Conservation (phyloP, 1,284 basidiomycete species). For the Ceratobasidium theobromae region DNA sequence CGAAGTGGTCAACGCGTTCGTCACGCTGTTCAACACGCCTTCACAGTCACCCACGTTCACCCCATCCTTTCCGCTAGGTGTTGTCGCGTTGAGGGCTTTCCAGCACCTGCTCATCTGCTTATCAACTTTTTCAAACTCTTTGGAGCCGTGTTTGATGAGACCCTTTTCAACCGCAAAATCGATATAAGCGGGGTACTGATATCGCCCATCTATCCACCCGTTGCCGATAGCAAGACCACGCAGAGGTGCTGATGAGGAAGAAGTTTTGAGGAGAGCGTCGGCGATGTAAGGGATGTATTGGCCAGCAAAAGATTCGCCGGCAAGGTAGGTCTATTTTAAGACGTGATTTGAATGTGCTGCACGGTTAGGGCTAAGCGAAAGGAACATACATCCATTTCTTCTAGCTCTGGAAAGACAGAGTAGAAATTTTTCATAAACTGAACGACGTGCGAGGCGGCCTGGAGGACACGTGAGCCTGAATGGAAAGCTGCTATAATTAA, state of each 20-base stretch:
- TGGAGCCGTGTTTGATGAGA: conserved; percentile 70
- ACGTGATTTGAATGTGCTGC: conserved; percentile 26
- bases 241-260: conserved; percentile 55
- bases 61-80: conserved; percentile 46
- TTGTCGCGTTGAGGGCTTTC: conserved; percentile 52
- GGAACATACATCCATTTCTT: conserved; percentile 73
- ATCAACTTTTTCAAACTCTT: conserved; percentile 68
- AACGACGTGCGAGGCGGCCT: conserved; percentile 80
- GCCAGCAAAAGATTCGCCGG: conserved; percentile 96
- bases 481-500: conserved; percentile 15
- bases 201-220: conserved; percentile 91
- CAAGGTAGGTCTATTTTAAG: conserved; percentile 74
- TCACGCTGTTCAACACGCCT: conserved; percentile 61
- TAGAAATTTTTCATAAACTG: conserved; percentile 89
- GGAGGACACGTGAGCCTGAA: conserved; percentile 33
- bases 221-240: conserved; percentile 92
- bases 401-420: conserved; percentile 86
- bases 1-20: conserved; percentile 46
- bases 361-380: conserved; percentile 21
- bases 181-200: conserved; percentile 88
- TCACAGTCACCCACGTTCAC: conserved; percentile 71
- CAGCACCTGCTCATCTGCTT: conserved; percentile 67
- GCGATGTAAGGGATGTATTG: conserved; percentile 98
- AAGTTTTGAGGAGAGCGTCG: conserved; percentile 72
- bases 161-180: conserved; percentile 84